Conservation (phyloP, 2,329 filamentous ascomycete species). For the Hypoxylon sp. region DNA sequence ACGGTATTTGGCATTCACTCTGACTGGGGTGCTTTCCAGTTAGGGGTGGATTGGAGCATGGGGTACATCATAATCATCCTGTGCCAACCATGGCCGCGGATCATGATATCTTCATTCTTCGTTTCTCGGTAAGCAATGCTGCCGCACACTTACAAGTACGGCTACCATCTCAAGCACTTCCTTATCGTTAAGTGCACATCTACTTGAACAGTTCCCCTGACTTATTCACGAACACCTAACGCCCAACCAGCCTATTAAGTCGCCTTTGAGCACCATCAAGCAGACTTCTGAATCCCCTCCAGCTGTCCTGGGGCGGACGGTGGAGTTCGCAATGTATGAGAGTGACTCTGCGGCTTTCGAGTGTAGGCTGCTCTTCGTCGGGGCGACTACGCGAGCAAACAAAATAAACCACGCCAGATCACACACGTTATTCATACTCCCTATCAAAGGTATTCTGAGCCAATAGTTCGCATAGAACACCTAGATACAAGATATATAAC, state of each 20-base stretch:
- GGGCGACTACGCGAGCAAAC: slow-evolving; percentile 15
- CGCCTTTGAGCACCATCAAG: neutral
- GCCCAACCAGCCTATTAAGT: neutral
- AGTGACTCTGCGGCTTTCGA: slow-evolving; percentile 17
- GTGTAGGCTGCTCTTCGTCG: slow-evolving; percentile 24
- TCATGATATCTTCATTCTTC: slow-evolving; percentile 2
- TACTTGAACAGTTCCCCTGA: neutral
- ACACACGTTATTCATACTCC: slow-evolving; percentile 18
- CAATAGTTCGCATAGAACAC: slow-evolving; percentile 2
- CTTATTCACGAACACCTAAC: neutral
- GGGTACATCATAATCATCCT: slow-evolving; percentile 8
- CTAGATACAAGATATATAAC: neutral
- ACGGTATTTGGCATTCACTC: slow-evolving; percentile 17
- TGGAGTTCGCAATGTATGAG: slow-evolving; percentile 30
- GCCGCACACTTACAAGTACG: neutral
- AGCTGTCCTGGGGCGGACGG: neutral
- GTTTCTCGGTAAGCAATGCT: neutral
- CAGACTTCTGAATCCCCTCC: neutral
- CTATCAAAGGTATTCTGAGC: slow-evolving; percentile 31
- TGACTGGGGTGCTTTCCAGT: neutral
- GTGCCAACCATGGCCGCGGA: neutral
- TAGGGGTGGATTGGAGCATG: neutral
- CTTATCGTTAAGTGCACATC: neutral
- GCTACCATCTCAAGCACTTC: neutral
- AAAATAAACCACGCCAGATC: slow-evolving; percentile 15